These are phyloP conservation scores for Ustilago trichophora DNA, from an alignment of 1,284 basidiomycete species.

Conservation along the genomic window DNA sequence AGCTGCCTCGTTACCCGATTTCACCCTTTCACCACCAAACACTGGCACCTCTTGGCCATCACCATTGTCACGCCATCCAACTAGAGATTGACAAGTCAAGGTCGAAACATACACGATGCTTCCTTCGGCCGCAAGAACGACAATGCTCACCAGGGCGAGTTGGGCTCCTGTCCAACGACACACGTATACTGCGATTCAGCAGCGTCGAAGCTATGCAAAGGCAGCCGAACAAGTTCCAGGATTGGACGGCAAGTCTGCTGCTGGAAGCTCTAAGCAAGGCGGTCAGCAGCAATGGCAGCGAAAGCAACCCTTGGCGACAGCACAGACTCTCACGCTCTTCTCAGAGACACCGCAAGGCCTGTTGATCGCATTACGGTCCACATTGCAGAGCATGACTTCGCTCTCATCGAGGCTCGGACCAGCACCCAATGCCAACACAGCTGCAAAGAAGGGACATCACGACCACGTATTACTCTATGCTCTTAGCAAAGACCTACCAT, in stretches of 20 bases:
- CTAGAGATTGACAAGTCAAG: no score
- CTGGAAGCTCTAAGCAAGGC: background rate
- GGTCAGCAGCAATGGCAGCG: conserved; percentile 43
- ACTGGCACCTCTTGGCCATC: no score
- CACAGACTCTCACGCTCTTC: conserved; percentile 53
- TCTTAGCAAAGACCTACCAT: conserved; percentile 53
- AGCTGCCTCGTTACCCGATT: no score
- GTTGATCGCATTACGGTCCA: conserved; percentile 48
- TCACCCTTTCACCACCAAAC: no score
- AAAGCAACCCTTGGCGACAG: conserved; percentile 48
- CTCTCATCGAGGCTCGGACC: conserved; percentile 28
- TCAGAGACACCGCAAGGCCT: conserved; percentile 44
- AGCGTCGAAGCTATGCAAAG: conserved; percentile 19
- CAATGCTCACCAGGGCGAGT: conserved; percentile 6
- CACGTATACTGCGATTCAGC: conserved; percentile 3
- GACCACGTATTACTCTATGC: conserved; percentile 51
- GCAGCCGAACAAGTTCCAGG: conserved; percentile 14
- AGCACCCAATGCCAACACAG: conserved; percentile 4
- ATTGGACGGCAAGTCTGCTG: background rate
- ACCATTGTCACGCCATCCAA: no score
- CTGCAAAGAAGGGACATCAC: conserved; percentile 10
- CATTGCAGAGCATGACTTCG: conserved; percentile 44
- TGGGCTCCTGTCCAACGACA: conserved; percentile 1
- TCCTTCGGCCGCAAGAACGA: conserved; percentile 15
- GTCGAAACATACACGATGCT: conserved; percentile 24